phyloP scores from a whole-genome alignment of 345 rosid species.

The Eucalyptus regnans region DNA sequence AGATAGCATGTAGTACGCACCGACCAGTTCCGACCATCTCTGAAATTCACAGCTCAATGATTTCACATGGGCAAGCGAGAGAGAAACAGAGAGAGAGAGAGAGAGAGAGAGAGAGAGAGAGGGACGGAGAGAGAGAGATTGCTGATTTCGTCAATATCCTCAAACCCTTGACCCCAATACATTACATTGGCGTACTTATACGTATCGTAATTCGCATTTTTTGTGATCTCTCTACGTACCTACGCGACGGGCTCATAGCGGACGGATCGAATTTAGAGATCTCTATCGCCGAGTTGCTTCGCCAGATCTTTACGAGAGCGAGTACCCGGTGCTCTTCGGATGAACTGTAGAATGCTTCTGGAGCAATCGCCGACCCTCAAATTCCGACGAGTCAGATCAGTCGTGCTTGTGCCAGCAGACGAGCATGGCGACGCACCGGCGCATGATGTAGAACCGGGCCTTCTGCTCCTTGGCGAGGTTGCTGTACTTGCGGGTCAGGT shows the following conservation, averaged over 20 bases:
- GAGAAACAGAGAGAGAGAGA: background rate
- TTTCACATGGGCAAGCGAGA: background rate
- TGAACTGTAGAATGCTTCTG: background rate
- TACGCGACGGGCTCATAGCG: background rate
- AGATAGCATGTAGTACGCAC: background rate
- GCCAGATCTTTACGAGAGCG: background rate
- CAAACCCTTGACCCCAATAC: background rate
- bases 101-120: background rate
- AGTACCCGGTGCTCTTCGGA: background rate
- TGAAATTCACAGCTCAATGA: background rate
- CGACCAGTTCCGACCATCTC: background rate
- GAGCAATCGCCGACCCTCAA: background rate
- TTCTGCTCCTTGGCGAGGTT: constrained; percentile 93
- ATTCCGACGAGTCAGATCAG: background rate
- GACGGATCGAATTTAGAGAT: background rate
- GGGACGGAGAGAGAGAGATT: background rate
- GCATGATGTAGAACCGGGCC: constrained; percentile 93
- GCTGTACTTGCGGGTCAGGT: constrained; percentile 63
- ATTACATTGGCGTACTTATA: background rate
- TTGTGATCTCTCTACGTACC: background rate
- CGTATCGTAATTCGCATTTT: background rate
- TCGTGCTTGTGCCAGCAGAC: constrained; percentile 98
- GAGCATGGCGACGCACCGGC: constrained; percentile 97
- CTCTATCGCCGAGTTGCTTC: background rate
- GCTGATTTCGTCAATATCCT: background rate